Percentiles rank a stretch among this genome's conserved stretches.
Conservation (phyloP, 2,329 filamentous ascomycete genomes). For the Microsporum canis region DNA sequence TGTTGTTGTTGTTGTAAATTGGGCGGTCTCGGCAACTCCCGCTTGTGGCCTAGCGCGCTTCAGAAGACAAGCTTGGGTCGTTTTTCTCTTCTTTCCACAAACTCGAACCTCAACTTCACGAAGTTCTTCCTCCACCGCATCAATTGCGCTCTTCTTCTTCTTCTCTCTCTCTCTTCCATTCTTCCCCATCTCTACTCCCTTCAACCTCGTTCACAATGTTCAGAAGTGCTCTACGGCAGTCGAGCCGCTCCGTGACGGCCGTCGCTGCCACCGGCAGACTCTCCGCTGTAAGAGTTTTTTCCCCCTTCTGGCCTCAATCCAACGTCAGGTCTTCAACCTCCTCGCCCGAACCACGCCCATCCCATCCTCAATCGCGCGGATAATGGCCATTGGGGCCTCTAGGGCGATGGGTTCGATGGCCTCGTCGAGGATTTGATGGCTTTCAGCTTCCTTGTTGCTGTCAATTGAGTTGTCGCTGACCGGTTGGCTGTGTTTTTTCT, state of each 20-base stretch:
- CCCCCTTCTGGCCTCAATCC: slow-evolving; percentile 23
- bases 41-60: slow-evolving; percentile 42
- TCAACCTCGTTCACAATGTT: slow-evolving; percentile 62
- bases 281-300: slow-evolving; percentile 71
- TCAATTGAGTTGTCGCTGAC: not conserved
- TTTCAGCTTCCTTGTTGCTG: not conserved
- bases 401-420: slow-evolving; percentile 15
- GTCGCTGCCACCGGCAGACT: slow-evolving; percentile 86
- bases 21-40: slow-evolving; percentile 28
- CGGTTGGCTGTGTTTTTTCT: not conserved
- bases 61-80: slow-evolving; percentile 28
- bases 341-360: not conserved
- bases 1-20: not conserved
- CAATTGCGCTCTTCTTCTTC: slow-evolving; percentile 26
- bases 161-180: slow-evolving; percentile 34
- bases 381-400: not conserved
- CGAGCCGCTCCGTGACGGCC: slow-evolving; percentile 86
- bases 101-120: slow-evolving; percentile 24
- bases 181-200: slow-evolving; percentile 34
- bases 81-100: slow-evolving; percentile 33
- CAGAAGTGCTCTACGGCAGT: slow-evolving; percentile 96
- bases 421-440: not conserved
- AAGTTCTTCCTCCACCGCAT: not conserved
- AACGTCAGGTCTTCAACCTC: slow-evolving; percentile 1
- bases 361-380: slow-evolving; percentile 1